These are phyloP conservation scores for Daldinia bambusicola DNA, from an alignment of 495 filamentous ascomycete species.

Conservation along the genomic window DNA sequence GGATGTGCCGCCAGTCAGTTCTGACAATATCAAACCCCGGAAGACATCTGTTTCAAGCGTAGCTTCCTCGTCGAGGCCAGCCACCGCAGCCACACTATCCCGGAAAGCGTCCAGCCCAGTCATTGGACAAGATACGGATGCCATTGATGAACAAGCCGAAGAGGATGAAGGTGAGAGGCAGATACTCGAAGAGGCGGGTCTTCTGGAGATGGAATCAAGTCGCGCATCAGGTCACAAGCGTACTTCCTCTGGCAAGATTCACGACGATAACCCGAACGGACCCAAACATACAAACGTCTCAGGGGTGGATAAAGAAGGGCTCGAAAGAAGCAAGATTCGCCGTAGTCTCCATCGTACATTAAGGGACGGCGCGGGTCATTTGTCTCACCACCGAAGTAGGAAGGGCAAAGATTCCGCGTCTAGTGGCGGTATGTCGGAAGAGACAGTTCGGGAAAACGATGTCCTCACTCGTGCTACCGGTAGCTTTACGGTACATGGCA, in stretches of 20 bases:
- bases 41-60: slow-evolving; percentile 57
- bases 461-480: slow-evolving; percentile 79
- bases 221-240: slow-evolving; percentile 47
- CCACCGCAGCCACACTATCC: slow-evolving; percentile 47
- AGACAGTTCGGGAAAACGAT: slow-evolving; percentile 68
- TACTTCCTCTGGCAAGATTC: slow-evolving; percentile 45
- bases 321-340: slow-evolving; percentile 71
- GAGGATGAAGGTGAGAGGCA: slow-evolving; percentile 61
- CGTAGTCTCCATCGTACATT: slow-evolving; percentile 95
- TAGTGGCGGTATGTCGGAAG: slow-evolving; percentile 69
- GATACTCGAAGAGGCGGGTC: slow-evolving; percentile 62
- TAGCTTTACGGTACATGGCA: slow-evolving; percentile 95
- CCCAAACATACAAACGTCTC: slow-evolving; percentile 38
- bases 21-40: slow-evolving; percentile 47
- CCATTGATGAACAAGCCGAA: slow-evolving; percentile 46
- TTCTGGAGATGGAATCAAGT: slow-evolving; percentile 48
- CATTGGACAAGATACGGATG: slow-evolving; percentile 42
- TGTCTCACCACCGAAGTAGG: slow-evolving; percentile 73
- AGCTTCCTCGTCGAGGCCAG: slow-evolving; percentile 50
- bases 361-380: slow-evolving; percentile 75
- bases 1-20: slow-evolving; percentile 62
- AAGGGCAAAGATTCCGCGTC: slow-evolving; percentile 81
- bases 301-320: slow-evolving; percentile 51
- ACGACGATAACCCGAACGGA: slow-evolving; percentile 50
- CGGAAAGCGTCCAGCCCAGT: slow-evolving; percentile 47